Base-by-base conservation (phyloP, 108 stramenopile species). In the Cyclotella baltica region DNA sequence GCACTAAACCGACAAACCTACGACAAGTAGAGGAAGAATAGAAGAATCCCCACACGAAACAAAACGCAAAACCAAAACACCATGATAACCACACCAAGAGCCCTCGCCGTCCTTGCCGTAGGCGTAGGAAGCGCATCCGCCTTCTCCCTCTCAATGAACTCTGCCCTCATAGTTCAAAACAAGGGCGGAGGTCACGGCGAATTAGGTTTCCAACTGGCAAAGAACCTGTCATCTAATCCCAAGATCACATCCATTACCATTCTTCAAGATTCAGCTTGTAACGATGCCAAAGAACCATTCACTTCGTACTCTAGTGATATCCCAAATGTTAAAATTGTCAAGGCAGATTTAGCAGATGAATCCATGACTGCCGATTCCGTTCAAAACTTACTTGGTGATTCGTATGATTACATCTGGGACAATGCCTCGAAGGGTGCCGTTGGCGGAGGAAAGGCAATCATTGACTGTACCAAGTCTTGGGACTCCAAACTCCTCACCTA, bases 141-240 rank as follows among this genome's bases (percentile, higher is more conserved):
- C 46, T 84, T 78, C 53, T 84, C 84, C 18, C 71, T 90, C 31
- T 79, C 78, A 64, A 90, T 90, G 89, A 85, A 79, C 76, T 50
- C 89, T 8, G 93, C 93, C 10, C 75, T 94, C 36, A 94, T 94
- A 78, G 90, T 94, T 0, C 93, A 94, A 77, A 94, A 94, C 77
- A 94, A 94, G 75, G 93, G 93, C 23, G 93, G 91, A 8, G 93
- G 93, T 1, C 93, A 94, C 64, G 93, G 93, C 28, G 93, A 94
- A 67, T 75, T 94, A 20, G 93, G 91, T 2, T 94, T 83, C 55
- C 93, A 92, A 71, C 80, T 94, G 10, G 91, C 93, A 4, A 90
- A 92, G 75, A 84, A 72, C 35, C 72, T 94, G 31, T 59, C 75
- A 18, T 65, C 77, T 9, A 80, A 90, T 53, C 56, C 75, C 27